A percentile compares a stretch with the other conserved stretches of the same genome.
phyloP scores from a whole-genome alignment of 176 grass and related monocot genomes.

The Eremochloa ophiuroides region DNA sequence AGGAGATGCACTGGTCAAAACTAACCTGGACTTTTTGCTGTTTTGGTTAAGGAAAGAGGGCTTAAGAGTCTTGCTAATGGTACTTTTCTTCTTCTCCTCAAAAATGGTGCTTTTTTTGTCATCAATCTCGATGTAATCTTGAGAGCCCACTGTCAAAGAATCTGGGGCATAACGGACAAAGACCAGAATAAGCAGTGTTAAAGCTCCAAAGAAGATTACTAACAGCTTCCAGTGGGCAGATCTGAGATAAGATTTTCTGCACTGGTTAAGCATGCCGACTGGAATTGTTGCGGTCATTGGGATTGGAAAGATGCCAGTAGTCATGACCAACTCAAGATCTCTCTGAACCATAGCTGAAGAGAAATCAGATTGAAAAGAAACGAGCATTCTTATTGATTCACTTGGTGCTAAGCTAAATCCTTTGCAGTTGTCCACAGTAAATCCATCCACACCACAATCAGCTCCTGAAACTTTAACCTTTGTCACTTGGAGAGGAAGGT shows the following conservation, averaged over 20 bases:
- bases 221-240: slow-evolving; percentile 47
- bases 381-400: slow-evolving; percentile 59
- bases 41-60: slow-evolving; percentile 39
- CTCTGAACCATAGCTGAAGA: slow-evolving; percentile 68
- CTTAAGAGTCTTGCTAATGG: slow-evolving; percentile 43
- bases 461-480: slow-evolving; percentile 78
- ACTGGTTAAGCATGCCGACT: slow-evolving; percentile 59
- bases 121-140: slow-evolving; percentile 51
- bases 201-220: slow-evolving; percentile 48
- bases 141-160: slow-evolving; percentile 29
- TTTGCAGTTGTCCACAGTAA: slow-evolving; percentile 56
- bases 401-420: slow-evolving; percentile 76
- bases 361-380: slow-evolving; percentile 76
- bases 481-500: slow-evolving; percentile 77
- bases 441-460: slow-evolving; percentile 80
- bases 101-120: slow-evolving; percentile 26
- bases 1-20: neutral
- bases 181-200: slow-evolving; percentile 48
- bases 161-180: slow-evolving; percentile 39
- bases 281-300: slow-evolving; percentile 86
- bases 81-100: slow-evolving; percentile 21
- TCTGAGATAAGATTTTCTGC: slow-evolving; percentile 58
- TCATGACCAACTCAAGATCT: slow-evolving; percentile 77
- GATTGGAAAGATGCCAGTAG: slow-evolving; percentile 71
- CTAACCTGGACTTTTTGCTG: slow-evolving; percentile 71